Conservation (phyloP, 306 rosid species). For the Cyclanthera cordifolia region DNA sequence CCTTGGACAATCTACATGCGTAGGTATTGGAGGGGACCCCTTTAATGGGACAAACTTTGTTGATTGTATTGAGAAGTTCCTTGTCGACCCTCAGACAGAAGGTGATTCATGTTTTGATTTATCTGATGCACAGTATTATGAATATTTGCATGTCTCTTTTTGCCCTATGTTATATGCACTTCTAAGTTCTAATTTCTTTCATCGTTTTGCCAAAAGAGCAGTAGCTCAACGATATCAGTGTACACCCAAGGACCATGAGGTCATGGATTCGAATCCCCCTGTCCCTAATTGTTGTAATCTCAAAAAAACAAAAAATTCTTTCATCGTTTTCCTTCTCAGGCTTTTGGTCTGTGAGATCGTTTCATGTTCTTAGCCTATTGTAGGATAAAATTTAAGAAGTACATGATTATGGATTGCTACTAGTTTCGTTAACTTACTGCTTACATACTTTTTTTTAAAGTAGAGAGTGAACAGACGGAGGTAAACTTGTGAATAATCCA, state of each 20-base stretch:
- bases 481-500: neutral
- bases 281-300: no score
- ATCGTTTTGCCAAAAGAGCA: no score
- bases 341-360: neutral
- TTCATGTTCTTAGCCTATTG: neutral
- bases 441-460: no score
- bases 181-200: neutral
- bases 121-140: neutral
- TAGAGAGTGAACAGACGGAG: no score
- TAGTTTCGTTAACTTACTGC: neutral
- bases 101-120: constrained; percentile 32
- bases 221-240: no score
- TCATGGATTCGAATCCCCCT: no score
- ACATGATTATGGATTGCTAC: neutral
- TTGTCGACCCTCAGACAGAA: constrained; percentile 89
- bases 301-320: no score
- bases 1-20: constrained; percentile 99
- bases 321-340: neutral
- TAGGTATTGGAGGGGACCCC: constrained; percentile 98
- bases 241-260: no score
- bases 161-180: neutral
- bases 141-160: neutral
- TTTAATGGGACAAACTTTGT: constrained; percentile 96
- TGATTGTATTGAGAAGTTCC: constrained; percentile 76
- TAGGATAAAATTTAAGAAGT: neutral